phyloP scores from a whole-genome alignment of 768 basidiomycete species.

The Dioszegia crocea region DNA sequence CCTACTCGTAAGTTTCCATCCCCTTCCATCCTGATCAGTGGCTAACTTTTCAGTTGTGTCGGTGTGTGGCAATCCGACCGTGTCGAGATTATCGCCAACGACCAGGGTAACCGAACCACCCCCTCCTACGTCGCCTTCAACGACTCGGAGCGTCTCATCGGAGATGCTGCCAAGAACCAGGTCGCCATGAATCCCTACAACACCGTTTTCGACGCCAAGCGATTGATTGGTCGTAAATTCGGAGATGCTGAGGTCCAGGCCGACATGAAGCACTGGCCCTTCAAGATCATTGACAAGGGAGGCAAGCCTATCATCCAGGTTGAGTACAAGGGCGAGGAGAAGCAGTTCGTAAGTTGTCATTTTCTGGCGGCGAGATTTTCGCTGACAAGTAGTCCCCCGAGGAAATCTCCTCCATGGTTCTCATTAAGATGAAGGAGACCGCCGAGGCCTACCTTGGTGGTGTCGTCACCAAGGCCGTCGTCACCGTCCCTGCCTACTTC shows the following conservation, averaged over 20 bases:
- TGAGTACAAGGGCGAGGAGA: slow-evolving; percentile 69
- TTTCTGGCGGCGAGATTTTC: not conserved
- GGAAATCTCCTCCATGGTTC: slow-evolving; percentile 92
- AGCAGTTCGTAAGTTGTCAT: slow-evolving; percentile 67
- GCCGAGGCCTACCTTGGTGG: slow-evolving; percentile 96
- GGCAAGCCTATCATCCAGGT: slow-evolving; percentile 78
- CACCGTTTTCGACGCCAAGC: slow-evolving; percentile 97
- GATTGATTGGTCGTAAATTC: slow-evolving; percentile 72
- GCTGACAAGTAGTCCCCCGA: slow-evolving; percentile 66
- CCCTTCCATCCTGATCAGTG: not conserved
- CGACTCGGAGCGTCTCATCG: slow-evolving; percentile 92
- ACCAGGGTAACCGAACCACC: slow-evolving; percentile 75
- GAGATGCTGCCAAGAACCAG: slow-evolving; percentile 94
- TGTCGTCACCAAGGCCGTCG: slow-evolving; percentile 93
- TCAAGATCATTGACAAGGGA: slow-evolving; percentile 69
- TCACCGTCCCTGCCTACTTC: slow-evolving; percentile 98
- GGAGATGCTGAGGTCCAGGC: slow-evolving; percentile 54
- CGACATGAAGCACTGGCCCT: slow-evolving; percentile 60
- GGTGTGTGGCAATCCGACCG: slow-evolving; percentile 99
- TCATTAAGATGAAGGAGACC: slow-evolving; percentile 98
- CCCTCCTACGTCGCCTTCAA: slow-evolving; percentile 96
- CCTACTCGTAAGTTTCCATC: slow-evolving; percentile 62
- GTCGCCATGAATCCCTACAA: slow-evolving; percentile 98
- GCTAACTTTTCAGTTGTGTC: slow-evolving; percentile 52
- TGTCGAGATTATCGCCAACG: slow-evolving; percentile 83